Percentiles rank a stretch among this genome's conserved stretches.
Evolutionary conservation across 495 filamentous ascomycete species (phyloP).

Genomic region (Aspergillus nanangensis): DNA sequence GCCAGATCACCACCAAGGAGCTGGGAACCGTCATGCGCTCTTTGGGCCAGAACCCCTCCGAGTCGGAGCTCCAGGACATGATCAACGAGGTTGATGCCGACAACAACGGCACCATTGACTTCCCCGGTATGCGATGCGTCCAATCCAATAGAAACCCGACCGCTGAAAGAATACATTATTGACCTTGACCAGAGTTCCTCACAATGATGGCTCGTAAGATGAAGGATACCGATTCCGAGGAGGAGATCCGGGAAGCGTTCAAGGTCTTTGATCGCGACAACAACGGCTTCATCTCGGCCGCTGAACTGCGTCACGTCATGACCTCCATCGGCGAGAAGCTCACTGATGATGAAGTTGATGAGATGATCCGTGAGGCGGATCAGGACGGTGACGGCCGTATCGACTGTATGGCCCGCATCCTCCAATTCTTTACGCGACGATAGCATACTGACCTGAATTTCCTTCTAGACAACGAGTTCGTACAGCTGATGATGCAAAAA

Average conservation of each 20-base stretch:
- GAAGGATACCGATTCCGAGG: slow-evolving; percentile 99
- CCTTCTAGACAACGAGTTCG: slow-evolving; percentile 94
- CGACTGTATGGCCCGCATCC: slow-evolving; percentile 62
- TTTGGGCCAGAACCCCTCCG: slow-evolving; percentile 98
- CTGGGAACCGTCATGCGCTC: slow-evolving; percentile 99
- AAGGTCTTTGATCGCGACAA: slow-evolving; percentile 99
- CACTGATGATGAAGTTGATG: slow-evolving; percentile 98
- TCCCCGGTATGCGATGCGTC: slow-evolving; percentile 75
- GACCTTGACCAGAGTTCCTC: slow-evolving; percentile 96
- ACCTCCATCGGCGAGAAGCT: slow-evolving; percentile 99
- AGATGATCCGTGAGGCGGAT: slow-evolving; percentile 99
- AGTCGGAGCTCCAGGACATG: slow-evolving; percentile 99
- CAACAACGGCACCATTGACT: slow-evolving; percentile 99
- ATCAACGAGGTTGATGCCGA: slow-evolving; percentile 99
- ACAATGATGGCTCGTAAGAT: slow-evolving; percentile 99
- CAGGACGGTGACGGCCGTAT: slow-evolving; percentile 97
- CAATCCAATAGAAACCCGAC: too few relatives aligned
- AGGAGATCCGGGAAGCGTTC: slow-evolving; percentile 94
- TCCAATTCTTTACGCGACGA: not conserved
- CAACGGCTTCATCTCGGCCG: slow-evolving; percentile 98
- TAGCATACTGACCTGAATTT: slow-evolving; percentile 9
- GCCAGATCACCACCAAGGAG: slow-evolving; percentile 99
- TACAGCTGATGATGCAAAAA: slow-evolving; percentile 99
- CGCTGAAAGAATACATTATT: too few relatives aligned
- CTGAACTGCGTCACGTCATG: slow-evolving; percentile 98